phyloP scores from a whole-genome alignment of 108 stramenopile species.

The Nitzschia sp. region DNA sequence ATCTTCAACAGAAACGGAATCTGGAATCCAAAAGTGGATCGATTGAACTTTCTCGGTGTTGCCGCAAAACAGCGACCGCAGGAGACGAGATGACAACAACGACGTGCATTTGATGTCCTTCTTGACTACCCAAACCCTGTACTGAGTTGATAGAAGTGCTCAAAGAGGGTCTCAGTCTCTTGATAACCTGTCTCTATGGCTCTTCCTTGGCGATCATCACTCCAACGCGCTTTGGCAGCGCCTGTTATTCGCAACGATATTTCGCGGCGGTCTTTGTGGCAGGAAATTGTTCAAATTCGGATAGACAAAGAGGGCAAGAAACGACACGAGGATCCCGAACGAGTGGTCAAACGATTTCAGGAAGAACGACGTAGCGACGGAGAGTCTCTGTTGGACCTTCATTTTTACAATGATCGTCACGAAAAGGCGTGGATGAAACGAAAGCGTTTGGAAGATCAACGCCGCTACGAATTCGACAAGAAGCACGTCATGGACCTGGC shows the following conservation, averaged over 20 bases:
- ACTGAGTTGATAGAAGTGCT: too few species aligned
- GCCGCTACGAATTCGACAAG: conserved; percentile 48
- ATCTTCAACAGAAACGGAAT: neutral
- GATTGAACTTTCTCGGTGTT: too few species aligned
- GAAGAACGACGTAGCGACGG: conserved; percentile 37
- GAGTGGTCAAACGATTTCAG: conserved; percentile 30
- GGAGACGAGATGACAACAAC: too few species aligned
- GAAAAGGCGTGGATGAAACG: conserved; percentile 48
- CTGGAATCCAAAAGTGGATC: neutral
- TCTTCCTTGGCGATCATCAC: neutral
- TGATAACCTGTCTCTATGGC: neutral
- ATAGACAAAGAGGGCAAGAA: conserved; percentile 3
- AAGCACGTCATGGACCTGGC: conserved; percentile 43
- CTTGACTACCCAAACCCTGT: too few species aligned
- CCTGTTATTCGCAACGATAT: neutral
- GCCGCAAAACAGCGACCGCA: too few species aligned
- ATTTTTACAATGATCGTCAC: conserved; percentile 35
- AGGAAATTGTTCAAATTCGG: conserved; percentile 34
- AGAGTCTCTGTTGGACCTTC: conserved; percentile 25
- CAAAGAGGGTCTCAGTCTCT: too few species aligned
- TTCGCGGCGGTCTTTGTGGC: conserved; percentile 24
- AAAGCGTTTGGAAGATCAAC: conserved; percentile 28
- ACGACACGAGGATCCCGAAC: conserved; percentile 35
- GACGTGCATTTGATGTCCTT: too few species aligned
- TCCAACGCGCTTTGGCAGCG: neutral